A percentile compares a stretch with the other conserved stretches of the same genome.
Conservation (phyloP, 1,139 yeast genomes). For the Zygoascus meyerae region DNA sequence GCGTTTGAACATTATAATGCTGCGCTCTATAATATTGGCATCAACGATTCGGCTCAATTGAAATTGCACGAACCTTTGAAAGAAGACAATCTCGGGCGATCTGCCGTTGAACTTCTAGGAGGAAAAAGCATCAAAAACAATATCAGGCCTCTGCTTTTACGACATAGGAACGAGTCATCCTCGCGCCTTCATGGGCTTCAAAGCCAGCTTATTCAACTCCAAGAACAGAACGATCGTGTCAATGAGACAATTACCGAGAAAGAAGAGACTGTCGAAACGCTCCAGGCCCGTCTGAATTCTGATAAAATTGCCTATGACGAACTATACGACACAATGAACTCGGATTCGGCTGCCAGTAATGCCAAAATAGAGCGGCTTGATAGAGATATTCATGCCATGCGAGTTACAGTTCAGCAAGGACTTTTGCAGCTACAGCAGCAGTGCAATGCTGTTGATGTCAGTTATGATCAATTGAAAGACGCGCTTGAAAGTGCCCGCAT, state of each 20-base stretch:
- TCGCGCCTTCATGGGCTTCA: constrained; percentile 48
- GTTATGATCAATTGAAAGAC: constrained; percentile 48
- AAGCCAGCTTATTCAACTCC: constrained; percentile 54
- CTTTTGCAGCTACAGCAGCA: constrained; percentile 51
- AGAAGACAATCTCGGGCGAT: constrained; percentile 39
- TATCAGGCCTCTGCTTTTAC: constrained; percentile 38
- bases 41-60: constrained; percentile 30
- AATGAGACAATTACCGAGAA: constrained; percentile 52
- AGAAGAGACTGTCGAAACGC: constrained; percentile 51
- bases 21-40: constrained; percentile 44
- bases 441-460: constrained; percentile 50
- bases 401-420: constrained; percentile 50
- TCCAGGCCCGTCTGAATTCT: constrained; percentile 52
- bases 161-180: constrained; percentile 46
- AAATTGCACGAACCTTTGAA: constrained; percentile 30
- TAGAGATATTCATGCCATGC: constrained; percentile 52
- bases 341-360: constrained; percentile 49
- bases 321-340: constrained; percentile 50
- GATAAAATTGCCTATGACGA: constrained; percentile 54
- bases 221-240: constrained; percentile 53
- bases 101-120: constrained; percentile 38
- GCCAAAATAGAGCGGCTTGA: constrained; percentile 64
- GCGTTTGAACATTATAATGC: constrained; percentile 53
- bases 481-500: constrained; percentile 46
- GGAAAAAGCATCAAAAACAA: constrained; percentile 36